Evolutionary conservation across 768 basidiomycete species (phyloP).

Genomic region (Zangia roseola): DNA sequence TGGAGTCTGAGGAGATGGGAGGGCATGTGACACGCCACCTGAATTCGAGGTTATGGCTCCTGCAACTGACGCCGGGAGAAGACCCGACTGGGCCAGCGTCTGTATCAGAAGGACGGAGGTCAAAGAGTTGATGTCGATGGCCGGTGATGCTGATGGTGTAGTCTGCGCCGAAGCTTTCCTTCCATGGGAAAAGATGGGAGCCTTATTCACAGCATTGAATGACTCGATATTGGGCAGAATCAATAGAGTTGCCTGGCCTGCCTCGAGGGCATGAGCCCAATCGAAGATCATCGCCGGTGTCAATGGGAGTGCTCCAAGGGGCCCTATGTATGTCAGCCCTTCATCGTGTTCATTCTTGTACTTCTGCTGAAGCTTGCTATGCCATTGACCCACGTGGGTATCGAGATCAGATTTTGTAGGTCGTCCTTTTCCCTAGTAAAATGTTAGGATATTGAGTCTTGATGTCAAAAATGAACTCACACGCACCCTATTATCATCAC

Average conservation of each 20-base stretch:
- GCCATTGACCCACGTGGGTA: neutral
- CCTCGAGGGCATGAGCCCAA: conserved; percentile 4
- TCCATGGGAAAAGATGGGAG: neutral
- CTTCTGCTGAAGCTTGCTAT: neutral
- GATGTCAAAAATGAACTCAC: neutral
- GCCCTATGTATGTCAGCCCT: neutral
- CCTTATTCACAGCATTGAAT: conserved; percentile 6
- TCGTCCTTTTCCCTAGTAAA: neutral
- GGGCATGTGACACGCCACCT: no score
- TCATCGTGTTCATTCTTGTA: neutral
- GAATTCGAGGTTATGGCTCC: neutral
- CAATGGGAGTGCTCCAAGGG: neutral
- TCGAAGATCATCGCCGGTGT: neutral
- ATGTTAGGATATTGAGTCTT: neutral
- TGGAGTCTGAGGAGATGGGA: neutral
- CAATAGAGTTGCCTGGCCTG: neutral
- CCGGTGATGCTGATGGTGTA: neutral
- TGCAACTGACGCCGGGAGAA: neutral
- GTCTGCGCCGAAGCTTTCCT: neutral
- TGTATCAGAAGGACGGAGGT: neutral
- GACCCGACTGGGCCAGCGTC: neutral
- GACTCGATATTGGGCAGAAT: conserved; percentile 4
- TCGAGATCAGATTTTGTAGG: neutral
- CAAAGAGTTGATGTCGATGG: neutral
- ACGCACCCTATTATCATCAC: neutral